Percentiles rank a stretch among this genome's conserved stretches.
Conservation (phyloP, 805 yeast genomes). For the Saccharomycopsis schoenii region DNA sequence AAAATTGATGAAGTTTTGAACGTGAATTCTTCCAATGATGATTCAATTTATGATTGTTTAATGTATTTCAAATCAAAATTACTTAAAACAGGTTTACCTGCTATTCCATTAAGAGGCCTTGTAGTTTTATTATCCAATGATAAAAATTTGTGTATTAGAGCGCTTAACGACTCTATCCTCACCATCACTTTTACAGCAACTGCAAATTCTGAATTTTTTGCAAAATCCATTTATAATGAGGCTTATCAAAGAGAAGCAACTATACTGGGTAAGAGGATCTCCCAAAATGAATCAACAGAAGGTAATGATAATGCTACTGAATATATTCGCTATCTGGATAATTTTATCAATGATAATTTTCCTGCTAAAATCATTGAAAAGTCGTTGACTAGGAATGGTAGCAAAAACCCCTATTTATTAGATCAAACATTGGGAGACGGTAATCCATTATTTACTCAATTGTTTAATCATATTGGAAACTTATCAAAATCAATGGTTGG, state of each 20-base stretch:
- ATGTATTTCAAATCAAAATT: slow-evolving; percentile 39
- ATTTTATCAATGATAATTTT: background rate
- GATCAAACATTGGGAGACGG: background rate
- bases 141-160: slow-evolving; percentile 71
- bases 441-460: background rate
- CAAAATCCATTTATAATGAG: slow-evolving; percentile 31
- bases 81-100: slow-evolving; percentile 18
- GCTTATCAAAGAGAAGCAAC: slow-evolving; percentile 2
- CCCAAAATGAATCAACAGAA: background rate
- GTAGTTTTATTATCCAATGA: slow-evolving; percentile 73
- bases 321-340: background rate
- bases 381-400: background rate
- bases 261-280: background rate
- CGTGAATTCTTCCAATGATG: slow-evolving; percentile 46
- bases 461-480: background rate
- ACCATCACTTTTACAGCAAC: slow-evolving; percentile 47
- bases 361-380: background rate
- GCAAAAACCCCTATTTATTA: background rate
- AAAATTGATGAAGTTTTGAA: slow-evolving; percentile 44
- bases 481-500: background rate
- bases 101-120: slow-evolving; percentile 22
- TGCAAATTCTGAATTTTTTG: slow-evolving; percentile 38
- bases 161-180: slow-evolving; percentile 52
- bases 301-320: background rate
- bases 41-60: slow-evolving; percentile 80